phyloP scores from a whole-genome alignment of 2,329 filamentous ascomycete species.

The Colletotrichum sp. region DNA sequence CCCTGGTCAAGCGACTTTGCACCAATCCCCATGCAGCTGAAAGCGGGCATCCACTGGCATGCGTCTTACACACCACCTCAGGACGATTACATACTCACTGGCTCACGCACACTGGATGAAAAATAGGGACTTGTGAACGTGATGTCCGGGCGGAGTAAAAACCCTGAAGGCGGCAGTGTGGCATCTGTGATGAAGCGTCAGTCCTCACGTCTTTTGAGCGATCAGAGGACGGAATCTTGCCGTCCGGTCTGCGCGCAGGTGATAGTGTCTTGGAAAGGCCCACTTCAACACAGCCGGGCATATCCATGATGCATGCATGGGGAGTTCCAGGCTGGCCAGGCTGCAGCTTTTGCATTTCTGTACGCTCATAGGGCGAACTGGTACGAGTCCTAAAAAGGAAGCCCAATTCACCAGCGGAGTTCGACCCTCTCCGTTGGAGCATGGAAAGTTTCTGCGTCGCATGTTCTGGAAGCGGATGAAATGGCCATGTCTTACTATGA shows the following conservation, averaged over 20 bases:
- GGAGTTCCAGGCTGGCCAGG: background rate
- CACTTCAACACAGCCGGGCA: background rate
- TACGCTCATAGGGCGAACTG: background rate
- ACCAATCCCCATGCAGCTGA: background rate
- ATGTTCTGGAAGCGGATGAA: background rate
- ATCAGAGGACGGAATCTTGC: background rate
- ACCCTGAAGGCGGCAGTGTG: background rate
- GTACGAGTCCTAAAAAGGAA: background rate
- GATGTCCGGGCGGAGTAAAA: background rate
- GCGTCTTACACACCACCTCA: conserved; percentile 15
- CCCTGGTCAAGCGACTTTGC: background rate
- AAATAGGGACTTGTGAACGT: background rate
- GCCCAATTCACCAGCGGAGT: background rate
- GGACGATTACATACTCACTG: background rate
- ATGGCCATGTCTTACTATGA: background rate
- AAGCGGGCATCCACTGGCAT: background rate
- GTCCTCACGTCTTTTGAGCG: background rate
- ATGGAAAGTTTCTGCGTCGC: background rate
- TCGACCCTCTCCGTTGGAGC: background rate
- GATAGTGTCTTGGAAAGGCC: background rate
- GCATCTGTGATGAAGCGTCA: background rate
- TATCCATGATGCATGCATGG: background rate
- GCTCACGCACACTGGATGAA: background rate
- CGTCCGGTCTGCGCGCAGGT: background rate
- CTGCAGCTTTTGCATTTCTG: background rate